phyloP scores from a whole-genome alignment of 2,329 filamentous ascomycete genomes.

The Phyllosticta capitalensis region DNA sequence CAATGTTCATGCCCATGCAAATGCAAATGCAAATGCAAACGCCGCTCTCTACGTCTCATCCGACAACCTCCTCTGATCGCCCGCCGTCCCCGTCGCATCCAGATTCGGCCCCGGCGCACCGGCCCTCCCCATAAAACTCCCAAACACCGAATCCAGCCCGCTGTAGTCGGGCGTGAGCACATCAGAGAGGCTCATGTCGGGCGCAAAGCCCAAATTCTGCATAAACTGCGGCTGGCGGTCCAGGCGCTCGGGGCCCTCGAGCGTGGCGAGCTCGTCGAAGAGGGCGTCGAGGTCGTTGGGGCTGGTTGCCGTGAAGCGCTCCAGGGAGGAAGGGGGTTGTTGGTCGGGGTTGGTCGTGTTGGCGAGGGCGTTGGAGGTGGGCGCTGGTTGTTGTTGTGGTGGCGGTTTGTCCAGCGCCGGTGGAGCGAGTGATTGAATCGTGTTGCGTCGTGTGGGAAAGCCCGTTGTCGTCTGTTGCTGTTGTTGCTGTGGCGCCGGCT shows the following conservation, averaged over 20 bases:
- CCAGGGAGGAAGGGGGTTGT: conserved; percentile 1
- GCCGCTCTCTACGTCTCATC: no score
- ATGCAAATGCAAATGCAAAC: no score
- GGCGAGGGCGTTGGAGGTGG: background rate
- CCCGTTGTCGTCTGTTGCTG: background rate
- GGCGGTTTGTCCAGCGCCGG: background rate
- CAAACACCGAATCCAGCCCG: background rate
- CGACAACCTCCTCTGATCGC: no score
- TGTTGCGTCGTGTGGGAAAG: background rate
- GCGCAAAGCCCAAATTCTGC: conserved; percentile 56
- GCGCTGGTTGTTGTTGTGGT: background rate
- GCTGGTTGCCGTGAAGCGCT: conserved; percentile 26
- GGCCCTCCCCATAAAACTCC: background rate
- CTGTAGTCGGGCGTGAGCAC: conserved; percentile 36
- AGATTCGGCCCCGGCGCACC: no score
- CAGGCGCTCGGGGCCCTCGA: conserved; percentile 44
- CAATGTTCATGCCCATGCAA: no score
- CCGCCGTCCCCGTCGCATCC: no score
- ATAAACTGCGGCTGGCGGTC: conserved; percentile 54
- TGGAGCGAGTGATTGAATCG: background rate
- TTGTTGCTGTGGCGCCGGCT: no score
- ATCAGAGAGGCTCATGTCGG: conserved; percentile 50
- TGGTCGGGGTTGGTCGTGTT: background rate
- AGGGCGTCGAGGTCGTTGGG: conserved; percentile 40
- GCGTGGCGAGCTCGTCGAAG: conserved; percentile 49